Percentiles rank a stretch among this genome's conserved stretches.
Evolutionary conservation across 2,329 filamentous ascomycete species (phyloP).

Genomic region (Verticillium nonalfalfae): DNA sequence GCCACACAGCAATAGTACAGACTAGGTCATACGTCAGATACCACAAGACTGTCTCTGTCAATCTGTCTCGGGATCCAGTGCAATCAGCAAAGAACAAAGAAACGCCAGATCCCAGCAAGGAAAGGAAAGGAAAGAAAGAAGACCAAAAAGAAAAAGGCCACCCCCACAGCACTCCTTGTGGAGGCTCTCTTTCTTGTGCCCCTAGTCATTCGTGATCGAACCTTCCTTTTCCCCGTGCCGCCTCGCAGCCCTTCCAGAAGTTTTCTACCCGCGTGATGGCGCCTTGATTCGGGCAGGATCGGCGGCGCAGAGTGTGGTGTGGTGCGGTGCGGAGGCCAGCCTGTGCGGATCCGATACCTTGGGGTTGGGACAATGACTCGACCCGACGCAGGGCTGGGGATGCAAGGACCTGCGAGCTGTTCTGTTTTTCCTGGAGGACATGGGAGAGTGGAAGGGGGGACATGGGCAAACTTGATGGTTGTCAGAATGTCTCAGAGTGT

Average conservation of each 20-base stretch:
- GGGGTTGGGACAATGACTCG: neutral
- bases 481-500: neutral
- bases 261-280: neutral
- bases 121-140: too few species aligned
- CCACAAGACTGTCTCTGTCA: too few species aligned
- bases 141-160: too few species aligned
- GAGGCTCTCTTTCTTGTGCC: neutral
- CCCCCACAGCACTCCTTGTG: neutral
- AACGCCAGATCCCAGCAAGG: too few species aligned
- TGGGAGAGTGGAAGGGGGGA: neutral
- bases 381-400: neutral
- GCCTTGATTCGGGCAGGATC: neutral
- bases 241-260: neutral
- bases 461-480: neutral
- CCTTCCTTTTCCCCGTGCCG: neutral
- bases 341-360: constrained; percentile 1
- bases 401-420: too few species aligned
- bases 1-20: too few species aligned
- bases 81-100: too few species aligned
- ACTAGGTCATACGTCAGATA: too few species aligned
- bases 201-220: neutral
- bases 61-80: too few species aligned
- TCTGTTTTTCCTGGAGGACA: neutral
- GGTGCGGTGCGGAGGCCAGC: neutral
- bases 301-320: neutral